Evolutionary conservation across 163 green algal species (phyloP).

Genomic region (Coccomyxa subellipsoidea): DNA sequence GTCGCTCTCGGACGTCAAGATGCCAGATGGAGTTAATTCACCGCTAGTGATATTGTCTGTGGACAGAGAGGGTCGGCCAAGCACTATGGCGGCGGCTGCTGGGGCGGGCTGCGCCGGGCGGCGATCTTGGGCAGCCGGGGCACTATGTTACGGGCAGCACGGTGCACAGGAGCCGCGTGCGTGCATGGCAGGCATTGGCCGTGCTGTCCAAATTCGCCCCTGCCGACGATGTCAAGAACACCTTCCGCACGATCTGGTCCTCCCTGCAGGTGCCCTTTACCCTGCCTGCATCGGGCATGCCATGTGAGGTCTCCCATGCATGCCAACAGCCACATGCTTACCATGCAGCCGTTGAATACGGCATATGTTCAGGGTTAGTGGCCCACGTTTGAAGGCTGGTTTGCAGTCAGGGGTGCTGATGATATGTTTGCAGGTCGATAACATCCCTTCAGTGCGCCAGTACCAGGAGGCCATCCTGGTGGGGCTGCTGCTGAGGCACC

Average conservation of each 20-base stretch:
- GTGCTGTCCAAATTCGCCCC: neutral
- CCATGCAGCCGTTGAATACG: no score
- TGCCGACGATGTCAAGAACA: neutral
- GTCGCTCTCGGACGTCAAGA: no score
- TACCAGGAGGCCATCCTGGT: constrained; percentile 12
- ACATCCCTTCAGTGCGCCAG: neutral
- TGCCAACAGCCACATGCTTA: no score
- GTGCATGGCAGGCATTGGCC: neutral
- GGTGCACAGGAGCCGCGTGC: neutral
- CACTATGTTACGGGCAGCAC: neutral
- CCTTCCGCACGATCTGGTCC: constrained; percentile 2
- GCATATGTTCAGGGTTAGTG: no score
- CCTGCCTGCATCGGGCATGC: no score
- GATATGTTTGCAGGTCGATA: neutral
- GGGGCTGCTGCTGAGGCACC: neutral
- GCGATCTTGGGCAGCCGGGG: neutral
- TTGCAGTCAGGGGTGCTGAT: neutral
- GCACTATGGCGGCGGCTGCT: constrained; percentile 1
- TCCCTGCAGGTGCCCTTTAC: neutral
- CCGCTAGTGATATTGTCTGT: no score
- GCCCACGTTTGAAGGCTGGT: no score
- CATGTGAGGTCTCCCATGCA: no score
- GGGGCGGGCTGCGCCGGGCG: neutral
- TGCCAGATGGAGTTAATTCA: no score
- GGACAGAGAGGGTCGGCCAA: neutral